A percentile compares a stretch with the other conserved stretches of the same genome.
These are phyloP conservation scores for Mycena rosella DNA, from an alignment of 768 basidiomycete genomes.

Conservation along the genomic window DNA sequence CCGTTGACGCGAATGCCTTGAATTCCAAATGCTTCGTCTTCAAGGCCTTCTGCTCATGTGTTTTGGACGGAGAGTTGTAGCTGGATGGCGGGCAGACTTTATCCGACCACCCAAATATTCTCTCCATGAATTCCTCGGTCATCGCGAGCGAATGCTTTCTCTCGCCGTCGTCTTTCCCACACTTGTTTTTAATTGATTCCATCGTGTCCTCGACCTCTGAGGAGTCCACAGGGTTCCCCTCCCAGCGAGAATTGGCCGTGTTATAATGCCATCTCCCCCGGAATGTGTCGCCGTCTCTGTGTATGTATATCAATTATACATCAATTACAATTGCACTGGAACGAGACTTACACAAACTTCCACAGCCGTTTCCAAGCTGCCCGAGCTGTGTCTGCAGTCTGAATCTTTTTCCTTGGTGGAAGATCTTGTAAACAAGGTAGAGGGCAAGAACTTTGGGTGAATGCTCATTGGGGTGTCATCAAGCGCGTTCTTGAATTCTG, in stretches of 20 bases:
- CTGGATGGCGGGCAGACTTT: conserved; percentile 18
- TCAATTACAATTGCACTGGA: neutral
- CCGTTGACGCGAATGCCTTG: neutral
- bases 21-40: neutral
- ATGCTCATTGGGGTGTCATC: neutral
- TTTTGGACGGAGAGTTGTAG: neutral
- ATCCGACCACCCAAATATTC: conserved; percentile 27
- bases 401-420: neutral
- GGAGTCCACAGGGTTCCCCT: conserved; percentile 43
- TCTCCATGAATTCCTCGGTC: conserved; percentile 37
- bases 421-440: neutral
- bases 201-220: conserved; percentile 39
- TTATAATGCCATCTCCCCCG: conserved; percentile 1
- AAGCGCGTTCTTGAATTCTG: neutral
- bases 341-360: neutral
- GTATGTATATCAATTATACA: neutral
- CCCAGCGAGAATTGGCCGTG: conserved; percentile 24
- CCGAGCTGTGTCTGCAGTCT: neutral
- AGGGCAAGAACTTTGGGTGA: neutral
- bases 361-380: neutral
- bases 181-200: conserved; percentile 38
- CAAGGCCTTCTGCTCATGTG: neutral
- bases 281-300: neutral
- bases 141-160: conserved; percentile 42
- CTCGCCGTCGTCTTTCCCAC: conserved; percentile 19